phyloP scores from a whole-genome alignment of 192 early-diverging fungal genomes.

The Gryganskiella cystojenkinii region DNA sequence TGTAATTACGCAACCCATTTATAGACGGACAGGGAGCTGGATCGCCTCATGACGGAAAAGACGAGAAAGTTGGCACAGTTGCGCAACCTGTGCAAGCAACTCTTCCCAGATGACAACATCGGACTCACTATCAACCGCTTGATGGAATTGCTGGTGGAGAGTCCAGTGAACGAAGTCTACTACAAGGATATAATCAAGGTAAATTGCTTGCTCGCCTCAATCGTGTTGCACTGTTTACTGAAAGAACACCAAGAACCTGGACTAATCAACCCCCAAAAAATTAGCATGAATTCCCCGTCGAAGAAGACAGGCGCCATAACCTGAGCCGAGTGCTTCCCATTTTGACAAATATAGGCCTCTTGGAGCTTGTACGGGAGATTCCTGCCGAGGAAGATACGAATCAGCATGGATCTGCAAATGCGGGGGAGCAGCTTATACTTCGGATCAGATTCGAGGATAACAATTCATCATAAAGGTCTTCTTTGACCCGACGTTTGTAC shows the following conservation, averaged over 20 bases:
- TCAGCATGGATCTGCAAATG: neutral
- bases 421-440: slow-evolving; percentile 32
- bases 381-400: slow-evolving; percentile 5
- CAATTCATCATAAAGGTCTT: no score
- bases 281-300: slow-evolving; percentile 39
- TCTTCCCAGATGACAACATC: slow-evolving; percentile 43
- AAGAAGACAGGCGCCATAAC: slow-evolving; percentile 46
- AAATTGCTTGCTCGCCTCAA: neutral
- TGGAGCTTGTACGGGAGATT: slow-evolving; percentile 31
- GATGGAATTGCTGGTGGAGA: slow-evolving; percentile 33
- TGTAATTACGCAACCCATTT: neutral
- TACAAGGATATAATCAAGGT: slow-evolving; percentile 37
- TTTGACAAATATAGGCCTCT: slow-evolving; percentile 21
- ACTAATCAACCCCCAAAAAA: neutral
- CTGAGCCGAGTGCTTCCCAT: slow-evolving; percentile 35
- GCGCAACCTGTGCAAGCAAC: slow-evolving; percentile 41
- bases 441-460: slow-evolving; percentile 34
- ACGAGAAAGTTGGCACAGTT: slow-evolving; percentile 32
- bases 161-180: slow-evolving; percentile 24
- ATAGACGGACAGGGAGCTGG: slow-evolving; percentile 39
- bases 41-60: slow-evolving; percentile 22
- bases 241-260: no score
- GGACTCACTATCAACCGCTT: slow-evolving; percentile 35
- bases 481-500: no score
- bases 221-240: neutral